These are phyloP conservation scores for Solanum hybrid DNA, from an alignment of 305 asterid genomes.

Conservation along the genomic window DNA sequence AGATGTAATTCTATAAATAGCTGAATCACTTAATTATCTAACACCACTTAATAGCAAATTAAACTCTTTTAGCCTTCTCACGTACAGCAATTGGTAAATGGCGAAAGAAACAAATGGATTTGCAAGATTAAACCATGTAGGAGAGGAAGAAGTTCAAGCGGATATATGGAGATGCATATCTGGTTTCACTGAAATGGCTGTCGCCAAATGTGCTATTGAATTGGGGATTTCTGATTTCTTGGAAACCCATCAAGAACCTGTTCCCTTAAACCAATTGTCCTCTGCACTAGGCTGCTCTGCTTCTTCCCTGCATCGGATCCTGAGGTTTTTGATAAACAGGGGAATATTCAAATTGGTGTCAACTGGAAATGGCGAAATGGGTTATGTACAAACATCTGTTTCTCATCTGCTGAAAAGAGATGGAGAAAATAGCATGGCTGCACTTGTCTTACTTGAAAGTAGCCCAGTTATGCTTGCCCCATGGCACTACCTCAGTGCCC, in stretches of 20 bases:
- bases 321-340: slow-evolving; percentile 51
- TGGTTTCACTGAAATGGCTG: slow-evolving; percentile 65
- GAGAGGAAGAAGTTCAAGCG: not conserved
- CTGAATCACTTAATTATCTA: not conserved
- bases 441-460: slow-evolving; percentile 45
- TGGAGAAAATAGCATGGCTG: slow-evolving; percentile 36
- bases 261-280: slow-evolving; percentile 36
- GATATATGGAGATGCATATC: slow-evolving; percentile 51
- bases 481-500: slow-evolving; percentile 42
- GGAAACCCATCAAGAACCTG: slow-evolving; percentile 28
- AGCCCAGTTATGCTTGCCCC: slow-evolving; percentile 59
- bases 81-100: not conserved
- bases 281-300: slow-evolving; percentile 41
- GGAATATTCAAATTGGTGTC: slow-evolving; percentile 32
- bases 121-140: not conserved
- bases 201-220: slow-evolving; percentile 56
- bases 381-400: slow-evolving; percentile 45
- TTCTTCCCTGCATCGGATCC: slow-evolving; percentile 40
- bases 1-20: not conserved
- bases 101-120: not conserved
- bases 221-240: slow-evolving; percentile 49
- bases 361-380: not conserved
- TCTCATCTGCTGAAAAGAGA: slow-evolving; percentile 32
- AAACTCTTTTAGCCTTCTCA: not conserved
- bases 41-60: not conserved